Evolutionary conservation across 164 flowering plant genomes (phyloP).

Genomic region (Brasenia schreberi): DNA sequence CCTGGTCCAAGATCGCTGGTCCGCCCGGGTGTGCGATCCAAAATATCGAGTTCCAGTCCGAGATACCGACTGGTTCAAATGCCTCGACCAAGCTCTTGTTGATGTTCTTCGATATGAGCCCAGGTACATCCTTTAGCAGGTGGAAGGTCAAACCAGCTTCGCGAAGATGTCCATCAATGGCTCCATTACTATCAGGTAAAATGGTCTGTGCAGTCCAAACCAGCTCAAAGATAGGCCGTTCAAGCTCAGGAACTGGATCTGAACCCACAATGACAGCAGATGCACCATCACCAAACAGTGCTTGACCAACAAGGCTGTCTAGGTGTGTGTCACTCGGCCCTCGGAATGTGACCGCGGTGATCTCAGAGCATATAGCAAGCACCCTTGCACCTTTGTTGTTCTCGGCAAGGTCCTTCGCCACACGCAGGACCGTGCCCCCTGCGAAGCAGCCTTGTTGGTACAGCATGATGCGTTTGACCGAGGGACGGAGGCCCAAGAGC

Average conservation of each 20-base stretch:
- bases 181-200: slow-evolving; percentile 5
- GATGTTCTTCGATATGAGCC: slow-evolving; percentile 9
- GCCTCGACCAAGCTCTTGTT: slow-evolving; percentile 6
- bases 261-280: slow-evolving; percentile 10
- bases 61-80: slow-evolving; percentile 6
- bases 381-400: slow-evolving; percentile 10
- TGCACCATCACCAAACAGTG: slow-evolving; percentile 11
- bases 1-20: slow-evolving; percentile 7
- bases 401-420: slow-evolving; percentile 15
- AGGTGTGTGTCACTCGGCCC: slow-evolving; percentile 9
- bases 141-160: slow-evolving; percentile 10
- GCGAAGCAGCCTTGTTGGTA: slow-evolving; percentile 13
- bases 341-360: slow-evolving; percentile 11
- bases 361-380: slow-evolving; percentile 11
- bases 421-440: slow-evolving; percentile 12
- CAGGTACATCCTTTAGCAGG: slow-evolving; percentile 8
- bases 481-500: slow-evolving; percentile 11
- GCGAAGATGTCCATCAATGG: slow-evolving; percentile 5
- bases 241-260: background rate
- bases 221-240: slow-evolving; percentile 6
- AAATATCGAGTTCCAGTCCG: slow-evolving; percentile 9
- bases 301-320: slow-evolving; percentile 12
- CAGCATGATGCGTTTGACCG: slow-evolving; percentile 8
- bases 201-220: slow-evolving; percentile 8
- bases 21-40: slow-evolving; percentile 10